Evolutionary conservation across 1,284 basidiomycete species (phyloP).

Genomic region (Tranzscheliella williamsii): DNA sequence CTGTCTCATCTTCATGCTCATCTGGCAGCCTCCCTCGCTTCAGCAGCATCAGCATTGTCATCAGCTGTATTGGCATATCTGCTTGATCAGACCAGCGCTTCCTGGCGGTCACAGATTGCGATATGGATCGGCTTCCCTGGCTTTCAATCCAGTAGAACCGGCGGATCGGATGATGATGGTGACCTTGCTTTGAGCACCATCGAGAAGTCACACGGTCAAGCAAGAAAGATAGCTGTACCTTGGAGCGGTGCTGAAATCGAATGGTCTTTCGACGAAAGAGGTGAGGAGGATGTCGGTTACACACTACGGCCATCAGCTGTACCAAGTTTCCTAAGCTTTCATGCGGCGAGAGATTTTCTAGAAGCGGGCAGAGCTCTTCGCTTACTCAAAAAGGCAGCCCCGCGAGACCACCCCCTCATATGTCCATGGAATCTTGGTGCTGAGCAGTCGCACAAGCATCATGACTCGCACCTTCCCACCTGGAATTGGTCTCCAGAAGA

Average conservation of each 20-base stretch:
- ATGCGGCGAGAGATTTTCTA: constrained; percentile 32
- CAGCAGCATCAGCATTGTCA: constrained; percentile 14
- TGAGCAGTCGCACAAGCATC: neutral
- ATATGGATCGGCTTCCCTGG: constrained; percentile 48
- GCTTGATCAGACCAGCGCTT: constrained; percentile 28
- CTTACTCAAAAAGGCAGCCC: constrained; percentile 44
- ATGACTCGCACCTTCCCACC: constrained; percentile 8
- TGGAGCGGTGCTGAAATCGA: constrained; percentile 44
- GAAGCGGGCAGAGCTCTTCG: constrained; percentile 43
- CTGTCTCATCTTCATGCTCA: constrained; percentile 43
- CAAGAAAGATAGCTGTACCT: constrained; percentile 6
- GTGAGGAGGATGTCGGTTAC: constrained; percentile 45
- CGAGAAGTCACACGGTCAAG: neutral
- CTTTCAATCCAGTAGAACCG: constrained; percentile 20
- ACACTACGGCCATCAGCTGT: constrained; percentile 38
- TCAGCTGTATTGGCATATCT: constrained; percentile 30
- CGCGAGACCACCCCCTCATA: constrained; percentile 41
- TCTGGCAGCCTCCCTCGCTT: constrained; percentile 32
- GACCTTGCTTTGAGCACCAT: constrained; percentile 1
- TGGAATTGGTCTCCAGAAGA: constrained; percentile 25
- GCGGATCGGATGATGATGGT: constrained; percentile 24
- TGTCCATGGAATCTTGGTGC: constrained; percentile 14
- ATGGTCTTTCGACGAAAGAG: constrained; percentile 41
- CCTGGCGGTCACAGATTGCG: constrained; percentile 33
- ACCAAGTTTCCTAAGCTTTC: constrained; percentile 32